Base-by-base conservation (phyloP, 352 stramenopile genomes). In the Pythium dissimile region DNA sequence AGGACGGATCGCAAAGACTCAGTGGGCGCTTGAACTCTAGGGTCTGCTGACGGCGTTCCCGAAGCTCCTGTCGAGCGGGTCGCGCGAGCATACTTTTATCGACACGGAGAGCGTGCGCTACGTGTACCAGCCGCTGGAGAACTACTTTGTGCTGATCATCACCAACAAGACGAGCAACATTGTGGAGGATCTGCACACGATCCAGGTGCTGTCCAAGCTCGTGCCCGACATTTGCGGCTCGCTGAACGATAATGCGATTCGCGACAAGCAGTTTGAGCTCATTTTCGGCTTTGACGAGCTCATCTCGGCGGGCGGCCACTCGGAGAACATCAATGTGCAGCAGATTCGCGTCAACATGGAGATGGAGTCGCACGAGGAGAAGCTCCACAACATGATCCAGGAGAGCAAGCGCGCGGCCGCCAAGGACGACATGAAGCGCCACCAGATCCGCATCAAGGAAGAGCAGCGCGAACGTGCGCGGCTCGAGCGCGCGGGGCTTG, bases 101-200 rank as follows among this genome's bases (percentile, higher is more conserved):
- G 97, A 99, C 69, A 99, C 97, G 38, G 97, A 99, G 56, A 97
- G 86, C 54, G 97, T 99, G 50, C 83, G 85, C 54, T 99, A 99
- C 61, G 96, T 99, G 53, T 99, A 99, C 74, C 97, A 99, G 66
- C 96, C 97, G 21, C 87, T 99, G 26, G 97, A 99, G 70, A 96
- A 86, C 51, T 96, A 99, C 55, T 99, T 98, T 70, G 80, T 99
- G 45, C 74, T 99, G 10, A 89, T 99, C 44, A 98, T 99, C 49
- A 99, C 97, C 37, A 99, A 98, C 72, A 99, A 99, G 81, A 97
- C 91, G 49, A 98, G 86, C 53, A 99, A 99, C 77, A 99, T 99
- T 71, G 96, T 99, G 38, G 93, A 99, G 69, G 97, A 99, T 77
- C 69, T 99, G 59, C 95, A 98, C 55, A 99, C 96, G 32, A 92